Evolutionary conservation across 2,329 filamentous ascomycete genomes (phyloP).

Genomic region (Colletotrichum eremochloae): DNA sequence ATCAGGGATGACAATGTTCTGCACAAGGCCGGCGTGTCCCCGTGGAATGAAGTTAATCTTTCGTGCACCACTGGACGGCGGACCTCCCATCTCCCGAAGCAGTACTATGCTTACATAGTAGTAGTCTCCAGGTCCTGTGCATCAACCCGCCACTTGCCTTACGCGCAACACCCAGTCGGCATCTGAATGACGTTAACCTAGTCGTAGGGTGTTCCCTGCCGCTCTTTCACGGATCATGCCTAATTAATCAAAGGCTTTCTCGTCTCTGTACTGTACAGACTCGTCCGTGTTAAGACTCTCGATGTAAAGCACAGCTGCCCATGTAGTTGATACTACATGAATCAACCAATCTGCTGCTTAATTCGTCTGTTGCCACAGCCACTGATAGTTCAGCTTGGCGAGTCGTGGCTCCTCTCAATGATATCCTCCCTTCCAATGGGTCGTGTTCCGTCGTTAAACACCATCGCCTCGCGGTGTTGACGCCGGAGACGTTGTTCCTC

Average conservation of each 20-base stretch:
- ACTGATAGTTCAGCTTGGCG: slow-evolving; percentile 48
- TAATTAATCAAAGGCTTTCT: background rate
- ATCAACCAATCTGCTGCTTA: background rate
- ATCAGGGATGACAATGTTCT: background rate
- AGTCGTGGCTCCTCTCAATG: slow-evolving; percentile 73
- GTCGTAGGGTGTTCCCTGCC: slow-evolving; percentile 17
- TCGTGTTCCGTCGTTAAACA: slow-evolving; percentile 86
- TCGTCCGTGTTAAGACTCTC: background rate
- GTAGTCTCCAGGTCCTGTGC: slow-evolving; percentile 5
- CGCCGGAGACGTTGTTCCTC: slow-evolving; percentile 81
- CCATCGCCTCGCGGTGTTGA: slow-evolving; percentile 88
- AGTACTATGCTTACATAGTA: background rate
- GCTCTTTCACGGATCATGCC: slow-evolving; percentile 1
- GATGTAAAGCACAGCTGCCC: background rate
- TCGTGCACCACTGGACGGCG: background rate
- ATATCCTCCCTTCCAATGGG: slow-evolving; percentile 83
- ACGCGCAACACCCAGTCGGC: background rate
- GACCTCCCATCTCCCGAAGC: slow-evolving; percentile 4
- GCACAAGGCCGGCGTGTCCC: background rate
- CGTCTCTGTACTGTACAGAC: background rate
- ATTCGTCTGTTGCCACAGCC: no score
- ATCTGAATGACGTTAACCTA: background rate
- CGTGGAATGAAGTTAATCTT: no score
- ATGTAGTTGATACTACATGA: background rate
- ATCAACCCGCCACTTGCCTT: slow-evolving; percentile 10